phyloP scores from a whole-genome alignment of 257 asterid genomes.

The Penstemon eatonii region DNA sequence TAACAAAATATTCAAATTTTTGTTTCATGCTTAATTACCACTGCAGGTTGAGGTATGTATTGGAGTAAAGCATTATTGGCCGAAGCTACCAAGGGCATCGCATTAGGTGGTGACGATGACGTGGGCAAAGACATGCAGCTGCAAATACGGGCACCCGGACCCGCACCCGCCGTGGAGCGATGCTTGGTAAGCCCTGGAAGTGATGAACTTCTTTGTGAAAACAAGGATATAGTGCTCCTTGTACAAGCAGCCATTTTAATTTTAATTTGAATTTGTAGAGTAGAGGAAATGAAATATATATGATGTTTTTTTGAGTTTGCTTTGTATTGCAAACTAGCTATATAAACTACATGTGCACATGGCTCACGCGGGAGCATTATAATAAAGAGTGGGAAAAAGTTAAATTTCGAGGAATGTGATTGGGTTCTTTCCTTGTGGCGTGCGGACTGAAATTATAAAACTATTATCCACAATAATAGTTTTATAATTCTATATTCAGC shows the following conservation, averaged over 20 bases:
- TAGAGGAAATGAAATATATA: neutral
- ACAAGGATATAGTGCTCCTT: slow-evolving; percentile 17
- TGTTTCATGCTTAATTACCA: slow-evolving; percentile 7
- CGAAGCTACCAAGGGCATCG: neutral
- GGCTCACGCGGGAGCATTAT: slow-evolving; percentile 28
- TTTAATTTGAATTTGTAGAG: neutral
- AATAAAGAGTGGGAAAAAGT: neutral
- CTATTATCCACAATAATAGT: too few relatives aligned
- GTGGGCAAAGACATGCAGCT: slow-evolving; percentile 11
- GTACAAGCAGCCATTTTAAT: slow-evolving; percentile 28
- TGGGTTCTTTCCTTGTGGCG: too few relatives aligned
- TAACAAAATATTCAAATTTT: neutral
- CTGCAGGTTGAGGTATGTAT: slow-evolving; percentile 25
- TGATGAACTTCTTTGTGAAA: slow-evolving; percentile 13
- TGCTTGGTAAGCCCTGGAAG: slow-evolving; percentile 12
- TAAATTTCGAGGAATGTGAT: neutral
- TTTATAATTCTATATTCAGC: too few relatives aligned
- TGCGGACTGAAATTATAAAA: too few relatives aligned
- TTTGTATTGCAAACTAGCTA: neutral
- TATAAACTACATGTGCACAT: slow-evolving; percentile 9
- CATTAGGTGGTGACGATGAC: neutral
- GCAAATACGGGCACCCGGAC: slow-evolving; percentile 18
- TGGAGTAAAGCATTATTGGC: slow-evolving; percentile 26
- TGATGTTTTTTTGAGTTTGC: neutral
- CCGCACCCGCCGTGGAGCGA: neutral